Evolutionary conservation across 192 early-diverging fungal species (phyloP).

Genomic region (Neocallimastix lanati): DNA sequence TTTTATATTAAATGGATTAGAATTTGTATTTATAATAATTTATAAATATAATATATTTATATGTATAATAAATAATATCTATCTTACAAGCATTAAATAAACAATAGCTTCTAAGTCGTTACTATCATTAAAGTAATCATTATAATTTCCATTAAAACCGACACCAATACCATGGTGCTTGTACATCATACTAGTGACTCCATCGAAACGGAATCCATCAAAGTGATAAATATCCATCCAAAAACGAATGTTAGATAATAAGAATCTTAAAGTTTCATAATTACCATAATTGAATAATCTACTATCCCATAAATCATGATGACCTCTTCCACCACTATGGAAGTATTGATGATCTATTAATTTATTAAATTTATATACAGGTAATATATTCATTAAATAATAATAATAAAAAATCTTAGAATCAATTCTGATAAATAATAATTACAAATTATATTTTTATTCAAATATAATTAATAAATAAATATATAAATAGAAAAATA

Average conservation of each 20-base stretch:
- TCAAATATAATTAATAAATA: too few species aligned
- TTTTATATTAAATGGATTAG: too few species aligned
- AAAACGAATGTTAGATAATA: slow-evolving; percentile 84
- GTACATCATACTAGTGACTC: slow-evolving; percentile 96
- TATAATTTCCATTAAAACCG: slow-evolving; percentile 80
- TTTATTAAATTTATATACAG: not conserved
- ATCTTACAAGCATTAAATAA: slow-evolving; percentile 59
- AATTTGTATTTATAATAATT: too few species aligned
- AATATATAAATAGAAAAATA: too few species aligned
- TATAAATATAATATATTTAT: too few species aligned
- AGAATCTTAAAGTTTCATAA: slow-evolving; percentile 81
- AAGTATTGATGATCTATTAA: slow-evolving; percentile 74
- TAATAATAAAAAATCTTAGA: too few species aligned
- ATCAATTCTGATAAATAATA: too few species aligned
- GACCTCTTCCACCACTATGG: slow-evolving; percentile 67
- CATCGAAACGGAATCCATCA: slow-evolving; percentile 97
- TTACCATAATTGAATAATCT: slow-evolving; percentile 89
- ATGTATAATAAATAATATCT: not conserved
- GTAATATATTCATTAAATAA: too few species aligned
- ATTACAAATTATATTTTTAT: too few species aligned
- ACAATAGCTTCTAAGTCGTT: slow-evolving; percentile 71
- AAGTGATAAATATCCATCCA: slow-evolving; percentile 76
- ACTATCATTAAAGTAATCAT: slow-evolving; percentile 71
- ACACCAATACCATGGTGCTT: slow-evolving; percentile 84
- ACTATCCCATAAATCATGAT: slow-evolving; percentile 81